phyloP scores from a whole-genome alignment of 257 asterid species.

The Thymus quinquecostatus region DNA sequence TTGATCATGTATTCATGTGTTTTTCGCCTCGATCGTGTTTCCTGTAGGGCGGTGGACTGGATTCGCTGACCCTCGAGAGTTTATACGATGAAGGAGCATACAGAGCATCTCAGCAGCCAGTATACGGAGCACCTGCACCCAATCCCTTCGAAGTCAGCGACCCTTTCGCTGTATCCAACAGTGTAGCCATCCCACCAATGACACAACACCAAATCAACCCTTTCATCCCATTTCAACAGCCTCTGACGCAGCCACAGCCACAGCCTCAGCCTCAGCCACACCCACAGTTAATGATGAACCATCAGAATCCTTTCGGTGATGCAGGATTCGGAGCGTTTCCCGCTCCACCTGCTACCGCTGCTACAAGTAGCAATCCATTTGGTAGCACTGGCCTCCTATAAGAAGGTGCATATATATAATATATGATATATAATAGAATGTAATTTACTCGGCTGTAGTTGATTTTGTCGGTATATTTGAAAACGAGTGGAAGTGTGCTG shows the following conservation, averaged over 20 bases:
- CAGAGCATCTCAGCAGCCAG: conserved; percentile 88
- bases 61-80: conserved; percentile 79
- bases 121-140: conserved; percentile 86
- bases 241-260: conserved; percentile 61
- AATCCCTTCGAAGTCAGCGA: conserved; percentile 87
- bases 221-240: conserved; percentile 72
- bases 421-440: conserved; percentile 30
- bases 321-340: conserved; percentile 70
- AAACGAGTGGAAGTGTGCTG: conserved; percentile 34
- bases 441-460: conserved; percentile 46
- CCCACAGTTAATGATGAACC: conserved; percentile 49
- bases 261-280: conserved; percentile 55
- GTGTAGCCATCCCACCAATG: conserved; percentile 54
- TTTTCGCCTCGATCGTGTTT: not conserved
- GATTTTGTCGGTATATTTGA: conserved; percentile 47
- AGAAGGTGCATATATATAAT: conserved; percentile 34
- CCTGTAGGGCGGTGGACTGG: conserved; percentile 92
- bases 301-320: conserved; percentile 84
- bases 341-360: conserved; percentile 32
- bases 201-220: conserved; percentile 69
- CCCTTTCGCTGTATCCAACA: conserved; percentile 66
- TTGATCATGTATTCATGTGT: too few relatives aligned
- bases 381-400: conserved; percentile 69
- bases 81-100: conserved; percentile 87
- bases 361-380: conserved; percentile 65